Evolutionary conservation across 1,284 basidiomycete species (phyloP), one percentile per base, ranked within the genome.

Genomic region (Flammula alnicola): DNA sequence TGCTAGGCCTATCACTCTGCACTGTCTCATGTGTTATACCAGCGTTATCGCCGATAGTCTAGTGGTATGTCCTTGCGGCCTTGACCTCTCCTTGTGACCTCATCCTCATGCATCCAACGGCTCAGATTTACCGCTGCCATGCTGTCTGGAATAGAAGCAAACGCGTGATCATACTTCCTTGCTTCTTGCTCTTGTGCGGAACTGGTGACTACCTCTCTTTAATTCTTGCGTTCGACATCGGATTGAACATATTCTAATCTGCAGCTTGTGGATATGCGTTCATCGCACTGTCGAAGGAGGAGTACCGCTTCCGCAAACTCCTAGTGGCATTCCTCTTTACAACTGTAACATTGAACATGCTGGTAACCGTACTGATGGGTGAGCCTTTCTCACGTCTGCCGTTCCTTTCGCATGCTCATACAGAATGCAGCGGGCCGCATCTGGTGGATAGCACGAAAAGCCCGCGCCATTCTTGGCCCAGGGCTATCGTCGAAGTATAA

Each of bases 311-410:
- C 54, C 59, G 61, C 36, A 33, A 49, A 19, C 54, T 64, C 10
- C 58, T 64, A 5, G 52, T 55, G n/a, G 56, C 56, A 38, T 64
- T 63, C 51, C 56, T 60, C 29, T 60, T 64, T 49, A 57, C 59
- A 12, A 63, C 58, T 16, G 58, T 66, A 43, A 56, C 57, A 5
- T 54, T 65, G 19, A 66, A 66, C 47, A 46, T 62, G 47, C 40
- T 64, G n/a, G 63, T 66, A 39, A 65, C 63, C n/a, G 47, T 56
- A 23, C 51, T 60, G 8, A 64, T 65, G 52, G 63, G 66, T 63
- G 51, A 19, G 56, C 30, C 36, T 33, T 47, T 54, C 53, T 36
- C 53, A 49, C 41, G 42, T 52, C 16, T 26, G 37, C 26, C 31
- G 14, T 22, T 6, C 20, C 32, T n/a, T 48, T 36, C 32, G 31